phyloP scores from a whole-genome alignment of 2,329 filamentous ascomycete species.

The Verticillium klebahnii region DNA sequence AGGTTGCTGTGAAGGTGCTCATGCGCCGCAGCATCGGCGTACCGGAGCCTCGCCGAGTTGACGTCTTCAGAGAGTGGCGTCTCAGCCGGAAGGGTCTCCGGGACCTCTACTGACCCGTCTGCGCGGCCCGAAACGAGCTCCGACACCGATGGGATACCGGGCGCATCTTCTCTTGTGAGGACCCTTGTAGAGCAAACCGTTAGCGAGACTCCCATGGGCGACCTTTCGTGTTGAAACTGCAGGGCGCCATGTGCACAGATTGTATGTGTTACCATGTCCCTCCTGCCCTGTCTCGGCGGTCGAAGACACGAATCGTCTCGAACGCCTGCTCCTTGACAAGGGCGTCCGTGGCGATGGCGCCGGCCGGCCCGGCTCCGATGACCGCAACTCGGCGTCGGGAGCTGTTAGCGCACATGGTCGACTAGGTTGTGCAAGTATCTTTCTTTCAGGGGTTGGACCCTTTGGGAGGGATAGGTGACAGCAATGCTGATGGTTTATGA shows the following conservation, averaged over 20 bases:
- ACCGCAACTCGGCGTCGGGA: slow-evolving; percentile 41
- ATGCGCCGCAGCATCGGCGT: slow-evolving; percentile 55
- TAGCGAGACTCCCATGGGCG: too few species aligned
- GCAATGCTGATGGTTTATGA: too few species aligned
- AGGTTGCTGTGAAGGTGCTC: slow-evolving; percentile 62
- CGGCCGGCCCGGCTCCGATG: slow-evolving; percentile 57
- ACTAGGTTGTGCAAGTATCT: too few species aligned
- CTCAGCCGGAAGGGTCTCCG: slow-evolving; percentile 39
- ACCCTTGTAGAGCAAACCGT: background rate
- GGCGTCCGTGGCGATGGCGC: slow-evolving; percentile 56
- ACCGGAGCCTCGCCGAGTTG: slow-evolving; percentile 40
- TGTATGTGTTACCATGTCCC: slow-evolving; percentile 51
- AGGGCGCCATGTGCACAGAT: too few species aligned
- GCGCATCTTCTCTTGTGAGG: background rate
- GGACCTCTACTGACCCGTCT: slow-evolving; percentile 43
- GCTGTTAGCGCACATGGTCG: too few species aligned
- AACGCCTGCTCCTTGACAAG: slow-evolving; percentile 54
- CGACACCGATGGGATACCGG: slow-evolving; percentile 35
- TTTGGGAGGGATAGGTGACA: too few species aligned
- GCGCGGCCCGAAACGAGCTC: slow-evolving; percentile 41
- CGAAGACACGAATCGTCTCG: slow-evolving; percentile 56
- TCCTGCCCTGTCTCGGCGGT: slow-evolving; percentile 53
- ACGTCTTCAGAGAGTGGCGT: slow-evolving; percentile 18
- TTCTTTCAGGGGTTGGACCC: too few species aligned
- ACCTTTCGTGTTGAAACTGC: too few species aligned